Evolutionary conservation across 495 filamentous ascomycete species (phyloP).

Genomic region (Hypoxylon trugodes): DNA sequence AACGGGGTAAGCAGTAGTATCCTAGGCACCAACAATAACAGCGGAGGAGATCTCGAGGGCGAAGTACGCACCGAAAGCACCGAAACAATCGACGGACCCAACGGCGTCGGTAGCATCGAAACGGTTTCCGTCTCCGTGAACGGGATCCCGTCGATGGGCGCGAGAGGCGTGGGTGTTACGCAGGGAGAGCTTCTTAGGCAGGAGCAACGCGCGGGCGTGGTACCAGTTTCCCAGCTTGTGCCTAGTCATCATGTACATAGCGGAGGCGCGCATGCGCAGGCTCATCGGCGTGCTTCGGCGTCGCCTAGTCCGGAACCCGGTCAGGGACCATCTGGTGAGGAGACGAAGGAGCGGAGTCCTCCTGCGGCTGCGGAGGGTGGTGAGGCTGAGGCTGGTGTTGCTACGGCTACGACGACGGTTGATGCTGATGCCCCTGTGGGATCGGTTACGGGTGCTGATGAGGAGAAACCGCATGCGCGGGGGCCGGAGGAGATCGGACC

Average conservation of each 20-base stretch:
- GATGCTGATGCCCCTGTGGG: conserved; percentile 36
- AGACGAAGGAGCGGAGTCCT: too few relatives aligned
- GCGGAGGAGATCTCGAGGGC: conserved; percentile 50
- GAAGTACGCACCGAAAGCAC: conserved; percentile 72
- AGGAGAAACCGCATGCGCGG: conserved; percentile 79
- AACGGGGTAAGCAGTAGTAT: conserved; percentile 9
- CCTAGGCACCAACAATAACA: conserved; percentile 37
- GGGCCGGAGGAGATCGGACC: conserved; percentile 84
- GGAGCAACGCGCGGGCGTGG: conserved; percentile 77
- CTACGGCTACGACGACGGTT: conserved; percentile 41
- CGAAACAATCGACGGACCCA: conserved; percentile 74
- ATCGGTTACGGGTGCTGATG: conserved; percentile 51
- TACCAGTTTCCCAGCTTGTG: conserved; percentile 60
- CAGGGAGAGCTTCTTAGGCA: conserved; percentile 82
- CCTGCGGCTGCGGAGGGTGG: too few relatives aligned
- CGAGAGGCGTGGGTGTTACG: conserved; percentile 60
- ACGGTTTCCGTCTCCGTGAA: conserved; percentile 75
- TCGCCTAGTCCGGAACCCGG: conserved; percentile 35
- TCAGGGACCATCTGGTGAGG: conserved; percentile 20
- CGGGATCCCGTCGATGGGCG: conserved; percentile 60
- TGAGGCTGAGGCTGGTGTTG: conserved; percentile 24
- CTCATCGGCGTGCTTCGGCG: conserved; percentile 32
- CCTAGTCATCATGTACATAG: conserved; percentile 42
- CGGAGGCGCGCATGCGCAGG: conserved; percentile 41
- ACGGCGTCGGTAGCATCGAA: conserved; percentile 74